phyloP scores from a whole-genome alignment of 371 early-diverging fungal species.

The Mortierella sp. region DNA sequence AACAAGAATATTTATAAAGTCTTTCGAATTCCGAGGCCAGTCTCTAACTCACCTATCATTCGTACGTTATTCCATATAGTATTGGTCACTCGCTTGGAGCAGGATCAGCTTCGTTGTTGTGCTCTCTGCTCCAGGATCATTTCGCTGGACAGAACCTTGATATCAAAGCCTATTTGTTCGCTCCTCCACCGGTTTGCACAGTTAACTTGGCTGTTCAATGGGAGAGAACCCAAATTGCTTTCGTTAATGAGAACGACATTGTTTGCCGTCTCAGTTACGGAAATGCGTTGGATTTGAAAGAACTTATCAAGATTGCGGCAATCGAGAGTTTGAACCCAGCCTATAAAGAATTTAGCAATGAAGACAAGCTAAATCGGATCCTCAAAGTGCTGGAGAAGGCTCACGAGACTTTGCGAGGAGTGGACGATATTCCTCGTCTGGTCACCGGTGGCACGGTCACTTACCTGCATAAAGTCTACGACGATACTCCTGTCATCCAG shows the following conservation, averaged over 20 bases:
- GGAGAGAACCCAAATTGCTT: conserved; percentile 76
- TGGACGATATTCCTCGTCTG: conserved; percentile 44
- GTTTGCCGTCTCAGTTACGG: conserved; percentile 85
- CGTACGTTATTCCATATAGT: conserved; percentile 55
- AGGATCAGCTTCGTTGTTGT: conserved; percentile 81
- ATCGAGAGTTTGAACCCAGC: conserved; percentile 38
- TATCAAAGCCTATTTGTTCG: conserved; percentile 67
- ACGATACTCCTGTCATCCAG: conserved; percentile 43
- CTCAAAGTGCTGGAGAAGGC: conserved; percentile 41
- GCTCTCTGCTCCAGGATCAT: conserved; percentile 51
- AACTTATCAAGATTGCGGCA: conserved; percentile 68
- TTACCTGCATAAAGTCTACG: conserved; percentile 50
- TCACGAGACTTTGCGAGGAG: conserved; percentile 31
- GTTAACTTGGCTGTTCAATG: conserved; percentile 74
- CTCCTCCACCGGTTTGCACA: conserved; percentile 78
- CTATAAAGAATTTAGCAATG: conserved; percentile 26
- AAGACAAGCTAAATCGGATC: conserved; percentile 37
- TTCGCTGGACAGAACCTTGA: conserved; percentile 57
- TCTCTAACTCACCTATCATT: neutral
- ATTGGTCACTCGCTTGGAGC: conserved; percentile 90
- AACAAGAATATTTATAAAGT: neutral
- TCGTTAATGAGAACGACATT: conserved; percentile 82
- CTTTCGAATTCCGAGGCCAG: neutral
- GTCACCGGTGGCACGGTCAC: conserved; percentile 45
- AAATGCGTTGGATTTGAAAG: conserved; percentile 72